Conservation (phyloP, 768 basidiomycete genomes). For the Pholiota molesta region DNA sequence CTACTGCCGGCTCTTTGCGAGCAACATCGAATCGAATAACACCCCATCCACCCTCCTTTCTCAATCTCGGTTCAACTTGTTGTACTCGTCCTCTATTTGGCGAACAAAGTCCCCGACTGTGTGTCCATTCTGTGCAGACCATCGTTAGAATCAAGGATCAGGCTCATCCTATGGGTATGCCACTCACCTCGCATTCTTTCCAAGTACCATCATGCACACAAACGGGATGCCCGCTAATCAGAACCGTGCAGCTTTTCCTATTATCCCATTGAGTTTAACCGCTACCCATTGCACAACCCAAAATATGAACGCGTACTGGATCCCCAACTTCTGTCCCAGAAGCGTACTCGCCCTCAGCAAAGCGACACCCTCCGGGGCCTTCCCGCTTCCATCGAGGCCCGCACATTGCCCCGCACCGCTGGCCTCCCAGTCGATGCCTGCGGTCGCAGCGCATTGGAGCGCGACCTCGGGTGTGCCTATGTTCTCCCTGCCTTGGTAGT, state of each 20-base stretch:
- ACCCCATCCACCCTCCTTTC: neutral
- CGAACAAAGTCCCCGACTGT: conserved; percentile 70
- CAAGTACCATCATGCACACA: conserved; percentile 80
- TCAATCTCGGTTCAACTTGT: conserved; percentile 52
- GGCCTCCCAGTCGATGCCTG: conserved; percentile 69
- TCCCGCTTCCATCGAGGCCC: conserved; percentile 65
- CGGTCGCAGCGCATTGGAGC: conserved; percentile 62
- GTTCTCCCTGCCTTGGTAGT: conserved; percentile 59
- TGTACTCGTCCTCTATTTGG: conserved; percentile 77
- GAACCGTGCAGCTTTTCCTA: conserved; percentile 86
- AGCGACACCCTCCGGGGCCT: conserved; percentile 61
- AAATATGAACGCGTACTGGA: conserved; percentile 48
- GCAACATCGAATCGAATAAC: neutral
- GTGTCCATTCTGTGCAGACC: conserved; percentile 65
- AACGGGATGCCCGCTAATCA: conserved; percentile 68
- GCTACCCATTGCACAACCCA: neutral
- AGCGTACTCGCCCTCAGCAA: conserved; percentile 65
- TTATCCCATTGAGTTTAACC: neutral
- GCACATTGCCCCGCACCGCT: conserved; percentile 61
- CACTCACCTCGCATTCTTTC: conserved; percentile 75
- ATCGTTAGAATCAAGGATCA: conserved; percentile 15
- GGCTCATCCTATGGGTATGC: neutral
- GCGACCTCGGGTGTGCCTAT: conserved; percentile 73
- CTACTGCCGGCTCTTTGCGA: neutral
- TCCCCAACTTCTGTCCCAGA: conserved; percentile 44